These are phyloP conservation scores for Aspergillus niger DNA, from an alignment of 2,329 filamentous ascomycete species.

Conservation along the genomic window DNA sequence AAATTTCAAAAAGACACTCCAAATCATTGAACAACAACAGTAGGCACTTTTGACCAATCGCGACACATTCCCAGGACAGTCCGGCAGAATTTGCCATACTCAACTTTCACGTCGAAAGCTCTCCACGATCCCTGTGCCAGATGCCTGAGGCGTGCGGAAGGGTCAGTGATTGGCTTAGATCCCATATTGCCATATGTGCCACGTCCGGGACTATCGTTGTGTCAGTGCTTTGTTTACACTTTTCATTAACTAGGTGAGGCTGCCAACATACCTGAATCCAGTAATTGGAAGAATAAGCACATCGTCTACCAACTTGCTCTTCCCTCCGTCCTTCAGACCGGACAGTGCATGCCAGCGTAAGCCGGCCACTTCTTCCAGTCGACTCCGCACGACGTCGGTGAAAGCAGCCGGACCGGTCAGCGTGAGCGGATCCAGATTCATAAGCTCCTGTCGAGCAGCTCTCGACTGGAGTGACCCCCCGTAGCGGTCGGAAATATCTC, in stretches of 20 bases:
- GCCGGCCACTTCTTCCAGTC: conserved; percentile 24
- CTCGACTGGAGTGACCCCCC: neutral
- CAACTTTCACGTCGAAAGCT: conserved; percentile 28
- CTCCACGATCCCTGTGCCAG: conserved; percentile 35
- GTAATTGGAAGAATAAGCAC: conserved; percentile 38
- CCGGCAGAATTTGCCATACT: conserved; percentile 37
- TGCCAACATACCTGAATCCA: conserved; percentile 31
- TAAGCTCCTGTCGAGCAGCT: conserved; percentile 14
- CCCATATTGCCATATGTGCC: conserved; percentile 35
- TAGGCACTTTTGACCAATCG: conserved; percentile 30
- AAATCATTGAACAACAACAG: too few relatives aligned
- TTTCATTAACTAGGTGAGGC: too few relatives aligned
- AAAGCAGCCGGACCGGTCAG: conserved; percentile 36
- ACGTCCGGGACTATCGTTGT: conserved; percentile 25
- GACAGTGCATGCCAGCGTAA: conserved; percentile 38
- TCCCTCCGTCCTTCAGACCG: conserved; percentile 31
- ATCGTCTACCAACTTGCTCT: conserved; percentile 33
- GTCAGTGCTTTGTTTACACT: neutral
- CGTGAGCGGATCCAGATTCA: conserved; percentile 29
- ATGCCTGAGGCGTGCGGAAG: conserved; percentile 32
- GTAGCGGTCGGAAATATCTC: too few relatives aligned
- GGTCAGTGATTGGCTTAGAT: conserved; percentile 32
- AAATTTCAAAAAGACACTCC: too few relatives aligned
- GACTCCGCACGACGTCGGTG: conserved; percentile 28
- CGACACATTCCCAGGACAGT: conserved; percentile 34